Evolutionary conservation across 768 basidiomycete genomes (phyloP).

Genomic region (Mycena haematopus): DNA sequence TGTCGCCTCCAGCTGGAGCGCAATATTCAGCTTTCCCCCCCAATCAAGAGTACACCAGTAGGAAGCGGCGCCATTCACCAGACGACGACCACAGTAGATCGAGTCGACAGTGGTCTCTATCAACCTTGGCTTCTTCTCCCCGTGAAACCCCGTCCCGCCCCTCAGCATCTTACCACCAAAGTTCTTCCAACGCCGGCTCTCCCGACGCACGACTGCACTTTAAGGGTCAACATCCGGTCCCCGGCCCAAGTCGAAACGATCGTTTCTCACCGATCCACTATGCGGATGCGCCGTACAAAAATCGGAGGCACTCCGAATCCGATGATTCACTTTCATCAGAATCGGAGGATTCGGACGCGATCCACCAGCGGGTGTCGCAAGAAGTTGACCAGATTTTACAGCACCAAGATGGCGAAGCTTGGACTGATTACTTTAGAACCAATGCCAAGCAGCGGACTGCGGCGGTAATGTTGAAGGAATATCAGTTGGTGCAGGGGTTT

Average conservation of each 20-base stretch:
- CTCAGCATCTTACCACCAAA: constrained; percentile 8
- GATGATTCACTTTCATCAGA: constrained; percentile 35
- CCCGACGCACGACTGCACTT: constrained; percentile 1
- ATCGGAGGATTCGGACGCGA: constrained; percentile 44
- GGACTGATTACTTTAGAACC: constrained; percentile 50
- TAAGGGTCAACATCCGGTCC: not conserved
- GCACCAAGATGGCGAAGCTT: constrained; percentile 45
- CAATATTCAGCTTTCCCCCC: not conserved
- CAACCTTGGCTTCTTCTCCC: constrained; percentile 18
- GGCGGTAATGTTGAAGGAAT: constrained; percentile 54
- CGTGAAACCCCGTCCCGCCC: constrained; percentile 12
- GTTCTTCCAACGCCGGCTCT: not conserved
- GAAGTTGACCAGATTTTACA: constrained; percentile 53
- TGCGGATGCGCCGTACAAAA: not conserved
- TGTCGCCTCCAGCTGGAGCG: not conserved
- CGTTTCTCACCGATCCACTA: not conserved
- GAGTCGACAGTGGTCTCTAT: constrained; percentile 22
- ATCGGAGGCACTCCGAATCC: constrained; percentile 30
- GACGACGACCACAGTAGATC: constrained; percentile 10
- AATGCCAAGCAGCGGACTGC: constrained; percentile 48
- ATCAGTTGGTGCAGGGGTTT: constrained; percentile 57
- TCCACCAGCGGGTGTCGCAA: constrained; percentile 48
- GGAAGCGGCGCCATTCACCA: constrained; percentile 23
- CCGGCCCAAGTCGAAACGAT: not conserved
- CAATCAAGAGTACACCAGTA: constrained; percentile 3